Evolutionary conservation across 1,139 yeast genomes (phyloP).

Genomic region (Yamadazyma kanchanaburiensis): DNA sequence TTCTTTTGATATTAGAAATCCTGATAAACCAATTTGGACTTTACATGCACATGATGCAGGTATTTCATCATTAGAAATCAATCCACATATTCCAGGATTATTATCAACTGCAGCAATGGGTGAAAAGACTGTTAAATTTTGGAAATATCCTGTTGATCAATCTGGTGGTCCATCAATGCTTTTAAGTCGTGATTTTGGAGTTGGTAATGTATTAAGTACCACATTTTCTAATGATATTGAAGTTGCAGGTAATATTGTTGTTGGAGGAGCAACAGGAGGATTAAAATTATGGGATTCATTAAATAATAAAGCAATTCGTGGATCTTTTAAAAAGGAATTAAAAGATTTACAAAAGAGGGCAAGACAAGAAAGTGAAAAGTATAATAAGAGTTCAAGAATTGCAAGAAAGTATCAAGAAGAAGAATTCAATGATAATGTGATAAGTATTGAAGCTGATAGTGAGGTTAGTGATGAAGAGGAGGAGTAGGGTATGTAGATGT

Average conservation of each 20-base stretch:
- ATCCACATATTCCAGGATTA: slow-evolving; percentile 66
- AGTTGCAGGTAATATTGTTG: slow-evolving; percentile 76
- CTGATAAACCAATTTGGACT: slow-evolving; percentile 81
- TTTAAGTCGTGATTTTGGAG: slow-evolving; percentile 86
- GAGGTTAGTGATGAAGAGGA: slow-evolving; percentile 57
- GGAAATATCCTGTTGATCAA: slow-evolving; percentile 58
- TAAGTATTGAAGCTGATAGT: slow-evolving; percentile 57
- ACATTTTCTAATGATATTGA: slow-evolving; percentile 87
- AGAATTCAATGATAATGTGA: slow-evolving; percentile 48
- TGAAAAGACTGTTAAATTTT: slow-evolving; percentile 79
- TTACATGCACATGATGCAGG: slow-evolving; percentile 97
- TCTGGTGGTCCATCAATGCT: slow-evolving; percentile 79
- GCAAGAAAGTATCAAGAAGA: slow-evolving; percentile 61
- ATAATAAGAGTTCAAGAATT: slow-evolving; percentile 66
- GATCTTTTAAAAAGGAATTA: slow-evolving; percentile 60
- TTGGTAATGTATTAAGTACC: slow-evolving; percentile 85
- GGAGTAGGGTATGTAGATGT: too few species aligned
- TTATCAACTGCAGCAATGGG: slow-evolving; percentile 89
- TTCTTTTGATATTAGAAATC: slow-evolving; percentile 80
- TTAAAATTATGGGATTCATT: slow-evolving; percentile 93
- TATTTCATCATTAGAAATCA: slow-evolving; percentile 76
- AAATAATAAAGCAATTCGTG: slow-evolving; percentile 75
- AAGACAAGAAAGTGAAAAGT: slow-evolving; percentile 48
- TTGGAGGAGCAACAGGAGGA: slow-evolving; percentile 86
- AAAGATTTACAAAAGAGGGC: slow-evolving; percentile 53